A percentile compares a stretch with the other conserved stretches of the same genome.
Evolutionary conservation across 2,329 filamentous ascomycete species (phyloP).

Genomic region (Microsporum audouinii): DNA sequence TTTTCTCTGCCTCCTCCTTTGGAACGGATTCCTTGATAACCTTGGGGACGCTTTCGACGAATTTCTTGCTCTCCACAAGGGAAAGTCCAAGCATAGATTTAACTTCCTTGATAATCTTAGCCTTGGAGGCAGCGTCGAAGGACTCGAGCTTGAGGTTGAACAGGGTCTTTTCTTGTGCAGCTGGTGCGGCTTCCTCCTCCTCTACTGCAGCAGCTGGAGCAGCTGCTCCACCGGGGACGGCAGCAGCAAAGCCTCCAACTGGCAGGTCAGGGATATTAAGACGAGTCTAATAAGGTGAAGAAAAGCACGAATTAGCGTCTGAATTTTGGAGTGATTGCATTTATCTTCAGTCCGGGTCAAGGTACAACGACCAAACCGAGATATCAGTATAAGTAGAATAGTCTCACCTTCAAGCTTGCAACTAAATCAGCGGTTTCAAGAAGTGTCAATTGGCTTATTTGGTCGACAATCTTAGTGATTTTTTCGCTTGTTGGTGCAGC

Average conservation of each 20-base stretch:
- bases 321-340: neutral
- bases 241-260: conserved; percentile 75
- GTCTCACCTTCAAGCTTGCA: conserved; percentile 75
- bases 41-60: conserved; percentile 96
- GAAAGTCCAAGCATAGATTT: conserved; percentile 90
- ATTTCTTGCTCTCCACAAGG: conserved; percentile 99
- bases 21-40: conserved; percentile 97
- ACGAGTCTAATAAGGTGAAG: conserved; percentile 51
- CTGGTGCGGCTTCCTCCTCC: conserved; percentile 79
- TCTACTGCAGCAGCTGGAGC: conserved; percentile 50
- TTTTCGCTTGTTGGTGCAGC: conserved; percentile 64
- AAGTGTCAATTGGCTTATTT: conserved; percentile 96
- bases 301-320: neutral
- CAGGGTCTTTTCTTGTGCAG: conserved; percentile 84
- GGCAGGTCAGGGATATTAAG: conserved; percentile 98
- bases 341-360: neutral
- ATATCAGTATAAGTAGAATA: neutral
- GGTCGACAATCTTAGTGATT: conserved; percentile 88
- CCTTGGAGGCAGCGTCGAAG: conserved; percentile 80
- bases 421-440: conserved; percentile 96
- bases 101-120: conserved; percentile 99
- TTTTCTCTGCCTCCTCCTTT: conserved; percentile 99
- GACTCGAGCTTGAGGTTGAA: conserved; percentile 92
- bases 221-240: conserved; percentile 45
- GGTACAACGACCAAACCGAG: neutral